phyloP scores from a whole-genome alignment of 2,329 filamentous ascomycete genomes.

The Dendrostoma leiphaemia region DNA sequence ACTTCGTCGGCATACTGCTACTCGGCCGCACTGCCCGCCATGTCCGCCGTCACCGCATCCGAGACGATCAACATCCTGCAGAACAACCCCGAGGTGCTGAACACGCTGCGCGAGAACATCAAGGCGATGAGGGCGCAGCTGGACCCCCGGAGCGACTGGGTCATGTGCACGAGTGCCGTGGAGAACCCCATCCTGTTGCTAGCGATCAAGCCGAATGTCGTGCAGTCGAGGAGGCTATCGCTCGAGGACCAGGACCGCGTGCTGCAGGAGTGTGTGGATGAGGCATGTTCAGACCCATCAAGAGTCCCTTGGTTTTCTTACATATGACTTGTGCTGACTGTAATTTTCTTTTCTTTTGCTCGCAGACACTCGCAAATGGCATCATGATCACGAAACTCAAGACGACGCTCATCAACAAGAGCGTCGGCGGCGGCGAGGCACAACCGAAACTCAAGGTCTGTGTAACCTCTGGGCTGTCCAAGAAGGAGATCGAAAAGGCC shows the following conservation, averaged over 20 bases:
- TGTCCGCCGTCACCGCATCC: slow-evolving; percentile 92
- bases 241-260: slow-evolving; percentile 79
- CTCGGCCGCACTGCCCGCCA: slow-evolving; percentile 89
- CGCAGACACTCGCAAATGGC: slow-evolving; percentile 76
- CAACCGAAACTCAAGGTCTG: slow-evolving; percentile 87
- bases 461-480: slow-evolving; percentile 80
- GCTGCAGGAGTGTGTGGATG: slow-evolving; percentile 90
- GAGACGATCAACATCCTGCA: slow-evolving; percentile 86
- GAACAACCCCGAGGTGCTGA: slow-evolving; percentile 78
- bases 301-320: no score
- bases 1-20: slow-evolving; percentile 91
- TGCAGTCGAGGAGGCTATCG: slow-evolving; percentile 66
- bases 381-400: slow-evolving; percentile 88
- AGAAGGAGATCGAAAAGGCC: slow-evolving; percentile 95
- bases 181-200: slow-evolving; percentile 90
- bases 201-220: slow-evolving; percentile 77
- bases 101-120: slow-evolving; percentile 80
- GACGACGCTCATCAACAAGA: slow-evolving; percentile 63
- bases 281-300: slow-evolving; percentile 62
- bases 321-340: no score
- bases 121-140: slow-evolving; percentile 81
- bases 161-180: slow-evolving; percentile 72
- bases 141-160: slow-evolving; percentile 92
- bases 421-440: slow-evolving; percentile 65
- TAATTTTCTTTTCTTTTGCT: no score